A percentile compares a stretch with the other conserved stretches of the same genome.
Conservation (phyloP, 768 basidiomycete genomes). For the Hydnomerulius pinastri region DNA sequence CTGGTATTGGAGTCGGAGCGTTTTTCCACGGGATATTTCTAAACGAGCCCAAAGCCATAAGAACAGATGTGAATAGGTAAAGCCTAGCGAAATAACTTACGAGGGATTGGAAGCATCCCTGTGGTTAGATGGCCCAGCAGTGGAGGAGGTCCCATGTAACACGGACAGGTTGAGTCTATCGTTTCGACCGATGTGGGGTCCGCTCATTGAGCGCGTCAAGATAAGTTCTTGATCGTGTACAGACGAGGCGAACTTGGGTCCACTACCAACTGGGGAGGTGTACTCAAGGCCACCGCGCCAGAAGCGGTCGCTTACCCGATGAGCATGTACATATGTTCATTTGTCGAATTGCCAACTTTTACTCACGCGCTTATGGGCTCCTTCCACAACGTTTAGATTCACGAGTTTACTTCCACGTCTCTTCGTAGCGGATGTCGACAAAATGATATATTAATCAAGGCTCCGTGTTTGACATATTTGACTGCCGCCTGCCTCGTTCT, state of each 20-base stretch:
- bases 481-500: no score
- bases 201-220: conserved; percentile 9
- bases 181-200: conserved; percentile 2
- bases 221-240: conserved; percentile 13
- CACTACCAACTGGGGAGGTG: background rate
- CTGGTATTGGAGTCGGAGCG: conserved; percentile 20
- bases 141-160: conserved; percentile 10
- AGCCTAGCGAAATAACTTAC: no score
- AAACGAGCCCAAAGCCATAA: conserved; percentile 3
- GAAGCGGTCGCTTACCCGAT: background rate
- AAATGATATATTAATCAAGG: no score
- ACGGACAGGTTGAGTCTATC: conserved; percentile 12
- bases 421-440: no score
- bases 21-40: conserved; percentile 20
- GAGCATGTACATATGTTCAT: conserved; percentile 2
- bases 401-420: no score
- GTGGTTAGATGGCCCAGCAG: conserved; percentile 17
- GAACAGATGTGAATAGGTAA: background rate
- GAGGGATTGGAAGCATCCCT: conserved; percentile 32
- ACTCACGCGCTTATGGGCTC: no score
- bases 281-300: no score
- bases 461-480: no score
- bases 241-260: conserved; percentile 4
- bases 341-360: background rate
- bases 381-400: no score